Evolutionary conservation across 805 yeast species (phyloP).

Genomic region (Candida ulmi): DNA sequence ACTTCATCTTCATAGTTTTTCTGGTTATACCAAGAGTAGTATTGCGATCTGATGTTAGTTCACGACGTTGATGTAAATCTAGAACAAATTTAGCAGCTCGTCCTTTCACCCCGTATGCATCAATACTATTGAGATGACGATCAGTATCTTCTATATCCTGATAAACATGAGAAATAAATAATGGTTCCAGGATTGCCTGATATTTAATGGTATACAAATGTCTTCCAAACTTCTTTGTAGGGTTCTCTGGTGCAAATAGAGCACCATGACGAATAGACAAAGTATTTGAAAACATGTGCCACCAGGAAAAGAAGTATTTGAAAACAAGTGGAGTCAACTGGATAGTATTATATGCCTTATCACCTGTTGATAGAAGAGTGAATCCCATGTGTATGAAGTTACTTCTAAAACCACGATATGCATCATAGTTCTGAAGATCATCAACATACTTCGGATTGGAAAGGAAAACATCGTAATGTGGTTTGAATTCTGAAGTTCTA

Average conservation of each 20-base stretch:
- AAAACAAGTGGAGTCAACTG: slow-evolving; percentile 72
- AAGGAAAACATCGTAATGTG: slow-evolving; percentile 56
- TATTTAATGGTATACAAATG: slow-evolving; percentile 77
- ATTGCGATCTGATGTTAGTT: slow-evolving; percentile 37
- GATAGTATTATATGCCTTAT: slow-evolving; percentile 55
- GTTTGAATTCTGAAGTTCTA: slow-evolving; percentile 41
- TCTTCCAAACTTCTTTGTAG: slow-evolving; percentile 65
- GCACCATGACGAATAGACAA: slow-evolving; percentile 75
- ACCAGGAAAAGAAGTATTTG: slow-evolving; percentile 74
- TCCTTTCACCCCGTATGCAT: slow-evolving; percentile 65
- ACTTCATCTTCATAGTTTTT: slow-evolving; percentile 47
- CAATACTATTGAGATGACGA: slow-evolving; percentile 34
- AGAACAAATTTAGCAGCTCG: slow-evolving; percentile 48
- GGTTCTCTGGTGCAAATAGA: slow-evolving; percentile 52
- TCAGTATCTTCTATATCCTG: slow-evolving; percentile 39
- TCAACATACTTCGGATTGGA: slow-evolving; percentile 49
- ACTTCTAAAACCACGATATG: slow-evolving; percentile 75
- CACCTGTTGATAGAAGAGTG: slow-evolving; percentile 38
- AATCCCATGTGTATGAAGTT: slow-evolving; percentile 74
- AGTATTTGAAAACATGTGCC: slow-evolving; percentile 77
- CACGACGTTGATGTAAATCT: slow-evolving; percentile 64
- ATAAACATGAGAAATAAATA: slow-evolving; percentile 71
- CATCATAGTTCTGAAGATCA: slow-evolving; percentile 57
- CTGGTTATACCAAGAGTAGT: slow-evolving; percentile 42
- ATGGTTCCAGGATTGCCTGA: slow-evolving; percentile 63